phyloP scores from a whole-genome alignment of 345 rosid genomes.

The Rhodamnia rubescens region DNA sequence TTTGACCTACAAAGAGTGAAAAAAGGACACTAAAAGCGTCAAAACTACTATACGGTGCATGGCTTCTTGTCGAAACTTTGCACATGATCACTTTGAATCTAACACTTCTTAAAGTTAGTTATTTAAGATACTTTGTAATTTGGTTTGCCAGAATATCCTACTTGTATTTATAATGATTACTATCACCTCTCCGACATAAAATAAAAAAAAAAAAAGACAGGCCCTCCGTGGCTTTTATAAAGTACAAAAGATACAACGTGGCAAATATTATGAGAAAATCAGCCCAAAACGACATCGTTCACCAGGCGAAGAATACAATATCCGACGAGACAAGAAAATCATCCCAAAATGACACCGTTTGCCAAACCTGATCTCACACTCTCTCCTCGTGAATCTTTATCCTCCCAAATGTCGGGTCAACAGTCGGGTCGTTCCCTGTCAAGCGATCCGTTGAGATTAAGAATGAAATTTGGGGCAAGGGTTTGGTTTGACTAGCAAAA shows the following conservation, averaged over 20 bases:
- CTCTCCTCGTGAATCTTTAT: too few relatives aligned
- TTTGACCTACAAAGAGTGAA: background rate
- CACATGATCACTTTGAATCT: background rate
- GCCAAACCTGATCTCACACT: too few relatives aligned
- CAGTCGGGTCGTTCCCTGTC: too few relatives aligned
- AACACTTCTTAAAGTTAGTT: background rate
- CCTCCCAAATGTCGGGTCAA: too few relatives aligned
- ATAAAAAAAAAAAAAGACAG: too few relatives aligned
- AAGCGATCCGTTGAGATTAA: too few relatives aligned
- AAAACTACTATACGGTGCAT: background rate
- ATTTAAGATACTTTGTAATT: background rate
- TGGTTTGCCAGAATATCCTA: background rate
- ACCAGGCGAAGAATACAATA: too few relatives aligned
- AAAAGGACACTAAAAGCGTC: background rate
- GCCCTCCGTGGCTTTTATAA: rapidly evolving
- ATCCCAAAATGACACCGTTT: background rate
- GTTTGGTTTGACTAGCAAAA: too few relatives aligned
- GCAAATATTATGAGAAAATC: background rate
- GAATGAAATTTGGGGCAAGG: too few relatives aligned
- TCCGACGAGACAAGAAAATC: background rate
- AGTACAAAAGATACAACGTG: background rate
- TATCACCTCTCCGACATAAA: too few relatives aligned
- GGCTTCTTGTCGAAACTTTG: background rate
- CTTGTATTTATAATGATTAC: too few relatives aligned
- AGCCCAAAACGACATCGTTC: background rate